Base-by-base conservation (phyloP, 257 asterid genomes). In the Salvia splendens region DNA sequence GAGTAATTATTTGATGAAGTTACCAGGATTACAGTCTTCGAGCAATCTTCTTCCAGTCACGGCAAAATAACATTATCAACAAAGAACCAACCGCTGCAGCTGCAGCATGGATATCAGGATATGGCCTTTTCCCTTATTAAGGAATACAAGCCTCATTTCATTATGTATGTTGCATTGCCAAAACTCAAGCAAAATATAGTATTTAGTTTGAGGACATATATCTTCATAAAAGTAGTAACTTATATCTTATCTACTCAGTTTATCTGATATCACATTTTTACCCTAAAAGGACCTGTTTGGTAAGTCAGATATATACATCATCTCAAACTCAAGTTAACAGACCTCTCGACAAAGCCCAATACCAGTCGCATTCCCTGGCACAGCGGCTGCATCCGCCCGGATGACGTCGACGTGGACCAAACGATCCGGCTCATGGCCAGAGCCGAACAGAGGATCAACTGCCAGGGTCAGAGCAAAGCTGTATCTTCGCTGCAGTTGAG, bases 291-390 rank as follows among this genome's bases (percentile, higher is more conserved):
- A 46, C n/a, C 57, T 51, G 8, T 16, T 8, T 8, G 33, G 12
- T 8, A 51, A 51, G 17, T 16, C 32, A 8, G n/a, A n/a, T n/a
- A n/a, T n/a, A n/a, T n/a, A 51, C 57, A 51, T 91, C 95, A 94
- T 91, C 76, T 87, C 84, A 84, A 94, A 94, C 48, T 96, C 85
- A 94, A 80, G 83, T 96, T 89, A 80, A 95, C 87, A 76, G 99
- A 94, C 86, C 96, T 84, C 40, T 96, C 96, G 0, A 91, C 80
- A 71, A 94, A 91, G 82, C 99, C 99, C 85, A 94, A 73, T 48
- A 94, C 99, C 65, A 94, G 80, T 52, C 85, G 79, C 84, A 80
- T 80, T 65, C 99, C 99, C 12, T 96, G 94, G 77, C n/a, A n/a
- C n/a, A n/a, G n/a, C n/a, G n/a, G n/a, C n/a, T n/a, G n/a, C n/a